Percentiles rank a stretch among this genome's conserved stretches.
Conservation (phyloP, 140 eudicot species). For the Oenanthe javanica region DNA sequence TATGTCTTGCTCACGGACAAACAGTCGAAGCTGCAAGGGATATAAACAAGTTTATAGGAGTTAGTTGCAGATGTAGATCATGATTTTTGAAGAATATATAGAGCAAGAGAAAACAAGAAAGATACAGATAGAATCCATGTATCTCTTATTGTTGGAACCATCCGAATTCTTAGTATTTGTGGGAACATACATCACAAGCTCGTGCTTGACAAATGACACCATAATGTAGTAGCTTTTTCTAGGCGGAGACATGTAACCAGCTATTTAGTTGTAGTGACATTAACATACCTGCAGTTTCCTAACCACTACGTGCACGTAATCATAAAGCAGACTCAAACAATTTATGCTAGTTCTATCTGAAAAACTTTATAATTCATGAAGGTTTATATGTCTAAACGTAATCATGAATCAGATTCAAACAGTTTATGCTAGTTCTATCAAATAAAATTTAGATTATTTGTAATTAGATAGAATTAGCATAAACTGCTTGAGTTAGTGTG, state of each 20-base stretch:
- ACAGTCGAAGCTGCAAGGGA: conserved; percentile 4
- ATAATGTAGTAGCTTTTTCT: background rate
- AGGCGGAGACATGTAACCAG: background rate
- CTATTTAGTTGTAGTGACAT: background rate
- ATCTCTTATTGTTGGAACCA: background rate
- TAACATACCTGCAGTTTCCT: background rate
- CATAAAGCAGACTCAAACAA: too few species aligned
- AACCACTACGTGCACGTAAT: background rate
- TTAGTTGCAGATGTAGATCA: background rate
- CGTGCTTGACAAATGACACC: background rate
- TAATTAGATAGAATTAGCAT: too few species aligned
- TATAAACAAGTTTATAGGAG: background rate
- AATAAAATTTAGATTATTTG: too few species aligned
- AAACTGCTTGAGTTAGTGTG: too few species aligned
- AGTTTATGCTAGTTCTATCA: background rate
- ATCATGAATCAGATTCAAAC: too few species aligned
- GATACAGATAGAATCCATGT: background rate
- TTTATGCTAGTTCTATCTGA: too few species aligned
- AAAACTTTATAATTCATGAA: too few species aligned
- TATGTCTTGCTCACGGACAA: background rate
- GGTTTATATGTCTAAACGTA: too few species aligned
- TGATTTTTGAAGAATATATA: background rate
- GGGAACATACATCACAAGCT: background rate
- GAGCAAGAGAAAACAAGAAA: background rate
- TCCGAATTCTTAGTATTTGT: background rate